phyloP scores from a whole-genome alignment of 805 yeast genomes.

The Sporopachydermia quercuum region DNA sequence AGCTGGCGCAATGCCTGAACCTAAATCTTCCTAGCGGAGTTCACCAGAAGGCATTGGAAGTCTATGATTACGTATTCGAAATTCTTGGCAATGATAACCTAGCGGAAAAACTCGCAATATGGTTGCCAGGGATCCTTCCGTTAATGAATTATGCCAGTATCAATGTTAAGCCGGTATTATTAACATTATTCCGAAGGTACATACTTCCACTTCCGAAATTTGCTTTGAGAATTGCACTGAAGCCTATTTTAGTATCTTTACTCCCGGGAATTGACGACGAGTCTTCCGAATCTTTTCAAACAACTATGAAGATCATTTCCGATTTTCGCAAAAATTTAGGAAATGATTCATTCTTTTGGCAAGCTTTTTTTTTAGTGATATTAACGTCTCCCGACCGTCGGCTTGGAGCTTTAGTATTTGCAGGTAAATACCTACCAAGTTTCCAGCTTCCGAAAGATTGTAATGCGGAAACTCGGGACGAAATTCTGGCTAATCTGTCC shows the following conservation, averaged over 20 bases:
- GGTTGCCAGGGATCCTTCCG: conserved; percentile 93
- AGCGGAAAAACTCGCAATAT: conserved; percentile 41
- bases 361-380: conserved; percentile 56
- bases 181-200: conserved; percentile 43
- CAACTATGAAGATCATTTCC: conserved; percentile 46
- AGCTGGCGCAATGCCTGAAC: conserved; percentile 66
- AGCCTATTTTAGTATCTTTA: conserved; percentile 59
- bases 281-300: conserved; percentile 63
- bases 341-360: conserved; percentile 79
- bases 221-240: conserved; percentile 38
- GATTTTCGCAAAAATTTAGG: conserved; percentile 37
- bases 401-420: conserved; percentile 73
- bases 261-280: conserved; percentile 90
- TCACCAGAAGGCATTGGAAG: conserved; percentile 72
- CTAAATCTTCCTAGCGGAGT: conserved; percentile 89
- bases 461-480: conserved; percentile 17
- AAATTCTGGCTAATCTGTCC: conserved; percentile 20
- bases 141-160: conserved; percentile 79
- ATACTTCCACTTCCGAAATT: conserved; percentile 35
- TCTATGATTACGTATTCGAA: conserved; percentile 57
- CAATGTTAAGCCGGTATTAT: conserved; percentile 67
- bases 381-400: conserved; percentile 68
- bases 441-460: conserved; percentile 22
- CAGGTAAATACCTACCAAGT: conserved; percentile 47
- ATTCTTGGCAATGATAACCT: conserved; percentile 42